Conservation (phyloP, 257 asterid species). For the Solanum appendiculatum region DNA sequence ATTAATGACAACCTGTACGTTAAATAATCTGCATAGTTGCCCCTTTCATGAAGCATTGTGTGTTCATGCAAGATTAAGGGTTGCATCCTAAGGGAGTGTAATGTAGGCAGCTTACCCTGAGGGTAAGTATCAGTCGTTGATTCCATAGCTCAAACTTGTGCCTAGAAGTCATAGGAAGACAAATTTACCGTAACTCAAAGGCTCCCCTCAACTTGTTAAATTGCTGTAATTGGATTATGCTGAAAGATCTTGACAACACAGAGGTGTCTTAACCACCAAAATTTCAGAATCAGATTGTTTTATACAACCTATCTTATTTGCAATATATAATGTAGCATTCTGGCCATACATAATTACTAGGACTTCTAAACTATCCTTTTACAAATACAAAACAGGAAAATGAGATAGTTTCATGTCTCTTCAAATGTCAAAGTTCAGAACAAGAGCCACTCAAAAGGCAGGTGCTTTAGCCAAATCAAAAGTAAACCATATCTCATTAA, state of each 20-base stretch:
- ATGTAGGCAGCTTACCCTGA: not conserved
- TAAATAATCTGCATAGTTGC: not conserved
- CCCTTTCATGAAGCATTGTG: not conserved
- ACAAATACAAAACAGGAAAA: too few species aligned
- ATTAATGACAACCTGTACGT: not conserved
- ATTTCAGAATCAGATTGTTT: not conserved
- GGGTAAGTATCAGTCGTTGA: not conserved
- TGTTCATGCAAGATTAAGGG: not conserved
- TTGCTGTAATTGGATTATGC: not conserved
- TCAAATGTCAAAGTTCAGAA: too few species aligned
- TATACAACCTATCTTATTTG: not conserved
- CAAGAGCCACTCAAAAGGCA: not conserved
- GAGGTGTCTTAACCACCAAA: not conserved
- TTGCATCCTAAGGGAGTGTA: not conserved
- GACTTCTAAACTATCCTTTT: not conserved
- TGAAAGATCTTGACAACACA: not conserved
- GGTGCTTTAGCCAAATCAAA: constrained; percentile 22
- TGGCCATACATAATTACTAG: not conserved
- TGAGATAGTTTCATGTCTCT: too few species aligned
- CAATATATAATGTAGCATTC: not conserved
- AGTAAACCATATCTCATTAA: constrained; percentile 78
- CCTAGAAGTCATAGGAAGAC: not conserved
- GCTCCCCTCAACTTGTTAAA: not conserved
- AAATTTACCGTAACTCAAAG: not conserved
- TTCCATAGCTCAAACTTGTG: not conserved